Percentiles rank a stretch among this genome's conserved stretches.
Evolutionary conservation across 371 early-diverging fungal genomes (phyloP).

Genomic region (Blakeslea trispora): DNA sequence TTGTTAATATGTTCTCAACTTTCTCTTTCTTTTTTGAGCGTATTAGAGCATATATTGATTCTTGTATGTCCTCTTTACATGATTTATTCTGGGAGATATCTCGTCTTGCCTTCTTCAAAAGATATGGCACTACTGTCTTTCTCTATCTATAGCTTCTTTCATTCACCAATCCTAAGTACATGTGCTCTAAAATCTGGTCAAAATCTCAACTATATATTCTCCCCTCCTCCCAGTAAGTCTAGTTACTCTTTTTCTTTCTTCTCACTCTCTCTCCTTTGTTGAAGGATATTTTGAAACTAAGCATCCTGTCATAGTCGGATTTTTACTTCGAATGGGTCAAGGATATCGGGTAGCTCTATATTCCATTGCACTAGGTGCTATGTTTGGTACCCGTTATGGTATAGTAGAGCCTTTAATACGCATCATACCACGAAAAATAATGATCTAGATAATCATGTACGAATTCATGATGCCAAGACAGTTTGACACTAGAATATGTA

Average conservation of each 20-base stretch:
- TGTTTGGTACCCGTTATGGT: conserved; percentile 18
- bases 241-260: too few relatives aligned
- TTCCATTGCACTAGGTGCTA: conserved; percentile 8
- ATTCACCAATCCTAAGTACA: conserved; percentile 42
- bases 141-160: conserved; percentile 49
- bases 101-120: conserved; percentile 44
- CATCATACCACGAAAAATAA: conserved; percentile 3
- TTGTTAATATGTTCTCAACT: background rate
- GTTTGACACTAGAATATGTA: too few relatives aligned
- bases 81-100: conserved; percentile 52
- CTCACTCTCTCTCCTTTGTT: too few relatives aligned
- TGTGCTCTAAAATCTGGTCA: conserved; percentile 43
- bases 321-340: conserved; percentile 13
- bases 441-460: background rate
- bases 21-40: too few relatives aligned
- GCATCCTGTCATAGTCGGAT: background rate
- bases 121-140: conserved; percentile 51
- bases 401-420: conserved; percentile 3
- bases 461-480: too few relatives aligned
- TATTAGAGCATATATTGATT: conserved; percentile 49
- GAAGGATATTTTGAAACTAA: too few relatives aligned
- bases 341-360: conserved; percentile 15
- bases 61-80: conserved; percentile 49
- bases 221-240: conserved; percentile 50
- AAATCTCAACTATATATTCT: conserved; percentile 54